phyloP scores from a whole-genome alignment of 2,329 filamentous ascomycete species.

The Penicillium sp. region DNA sequence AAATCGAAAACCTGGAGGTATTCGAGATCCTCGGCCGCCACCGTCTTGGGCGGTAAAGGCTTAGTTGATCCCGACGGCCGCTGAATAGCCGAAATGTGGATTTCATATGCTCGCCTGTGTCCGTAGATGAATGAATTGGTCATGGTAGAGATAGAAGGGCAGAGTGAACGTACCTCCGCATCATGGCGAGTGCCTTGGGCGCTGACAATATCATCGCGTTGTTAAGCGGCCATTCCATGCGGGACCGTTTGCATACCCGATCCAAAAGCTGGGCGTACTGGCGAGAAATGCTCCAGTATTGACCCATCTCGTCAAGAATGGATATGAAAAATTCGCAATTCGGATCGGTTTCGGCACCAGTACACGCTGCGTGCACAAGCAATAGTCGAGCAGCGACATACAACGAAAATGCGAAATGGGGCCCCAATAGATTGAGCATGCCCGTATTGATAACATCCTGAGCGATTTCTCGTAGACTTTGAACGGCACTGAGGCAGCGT shows the following conservation, averaged over 20 bases:
- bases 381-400: conserved; percentile 87
- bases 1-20: conserved; percentile 92
- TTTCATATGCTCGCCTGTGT: conserved; percentile 5
- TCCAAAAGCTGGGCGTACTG: conserved; percentile 57
- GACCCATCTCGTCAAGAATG: conserved; percentile 73
- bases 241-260: conserved; percentile 77
- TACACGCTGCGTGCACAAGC: conserved; percentile 84
- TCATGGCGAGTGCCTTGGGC: conserved; percentile 2
- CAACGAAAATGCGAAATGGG: conserved; percentile 84
- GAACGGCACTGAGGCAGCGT: conserved; percentile 75
- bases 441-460: conserved; percentile 72
- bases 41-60: not conserved
- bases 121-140: not conserved
- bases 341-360: conserved; percentile 74
- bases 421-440: conserved; percentile 75
- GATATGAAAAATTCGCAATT: conserved; percentile 80
- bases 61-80: not conserved
- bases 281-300: conserved; percentile 81
- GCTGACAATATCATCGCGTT: conserved; percentile 41
- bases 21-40: conserved; percentile 66
- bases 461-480: conserved; percentile 73
- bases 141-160: not conserved
- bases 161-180: conserved; percentile 1
- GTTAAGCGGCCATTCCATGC: conserved; percentile 77
- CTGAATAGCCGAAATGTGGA: conserved; percentile 3